Evolutionary conservation across 164 flowering plant genomes (phyloP), one percentile per base, ranked within the genome.

Genomic region (Nelumbo lutea): DNA sequence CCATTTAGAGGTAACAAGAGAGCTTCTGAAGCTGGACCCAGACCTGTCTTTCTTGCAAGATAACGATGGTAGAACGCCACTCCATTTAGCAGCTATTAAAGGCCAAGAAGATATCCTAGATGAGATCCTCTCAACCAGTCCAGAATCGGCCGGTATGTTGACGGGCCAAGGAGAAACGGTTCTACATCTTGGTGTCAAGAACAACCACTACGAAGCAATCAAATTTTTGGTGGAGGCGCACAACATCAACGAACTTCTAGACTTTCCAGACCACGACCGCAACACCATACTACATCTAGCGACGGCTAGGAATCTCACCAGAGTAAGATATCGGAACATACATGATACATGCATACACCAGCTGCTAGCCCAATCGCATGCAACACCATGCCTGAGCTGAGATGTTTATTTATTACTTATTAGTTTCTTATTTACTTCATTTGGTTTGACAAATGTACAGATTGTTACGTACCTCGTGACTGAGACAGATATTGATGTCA

Each of bases 241-340:
- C 2, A 6, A 43, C 5, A 9, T 62, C 51, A n/a, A 0, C 0
- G n/a, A 11, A 1, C 9, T 62, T 43, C 10, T 62, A 42, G 43
- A 62, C 65, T 5, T 42, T 14, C 65, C 65, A 2, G 65, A 42
- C 48, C 4, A 42, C 1, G 65, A 62, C 5, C 50, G 48, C 7
- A 62, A 61, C 27, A 61, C 64, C 46, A 42, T 61, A 6, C 40
- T 61, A 9, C 64, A 61, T 39, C 9, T 42, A 4, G 64, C 64
- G 40, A 40, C 64, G 40, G 5, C 47, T n/a, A 61, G 64, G 3
- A 61, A 42, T 8, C n/a, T 41, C 15, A 14, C 42, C 10, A 39
- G 9, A 6, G 65, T 62, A 42, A 15, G 9, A 62, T 38, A 3
- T 62, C 42, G 27, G 27, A 27, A 27, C 27, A 27, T 27, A 27